Evolutionary conservation across 1,139 yeast species (phyloP), one percentile per base, ranked within the genome.

Genomic region (Tardiomyces digboiensis): DNA sequence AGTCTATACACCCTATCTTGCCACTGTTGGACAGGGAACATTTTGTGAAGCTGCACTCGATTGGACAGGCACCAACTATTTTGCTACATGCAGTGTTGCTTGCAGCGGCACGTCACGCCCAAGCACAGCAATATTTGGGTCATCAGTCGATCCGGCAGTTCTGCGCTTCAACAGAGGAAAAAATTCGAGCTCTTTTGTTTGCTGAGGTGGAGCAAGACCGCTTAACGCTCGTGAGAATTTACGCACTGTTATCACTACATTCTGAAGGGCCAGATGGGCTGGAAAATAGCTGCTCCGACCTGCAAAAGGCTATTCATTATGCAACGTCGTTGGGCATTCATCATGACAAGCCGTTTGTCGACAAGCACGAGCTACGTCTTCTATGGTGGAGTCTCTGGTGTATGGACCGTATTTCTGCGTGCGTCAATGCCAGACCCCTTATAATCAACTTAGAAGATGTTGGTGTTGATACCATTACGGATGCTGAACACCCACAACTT

Each of bases 131-230:
- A 16, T 59, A 60, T 26, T 49, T 68, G 8, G 60, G 58, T 38
- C 51, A 53, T 36, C 60, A 60, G 49, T 53, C 59, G 10, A 60
- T 57, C n/a, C 55, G 67, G 14, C 61, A 61, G 40, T 63, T 62
- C 49, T 63, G 66, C 39, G 53, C 61, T 10, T 44, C 54, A 12
- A 61, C 64, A 1, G 61, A 63, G 7, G 57, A 55, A 20, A 69
- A 69, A 47, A 65, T 67, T 33, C 53, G 71, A 18, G 74, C 71
- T 16, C 54, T 70, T 18, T 52, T 70, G 43, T 69, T 64, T 29
- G 68, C 70, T n/a, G 62, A 68, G 39, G 70, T 70, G 14, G 73
- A 68, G 45, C 65, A 64, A 36, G 73, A 69, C 42, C 57, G 70
- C 41, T 55, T 68, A 44, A 60, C 69, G 2, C 51, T 69, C 26